Evolutionary conservation across 2,329 filamentous ascomycete species (phyloP).

Genomic region (Colletotrichum tropicale): DNA sequence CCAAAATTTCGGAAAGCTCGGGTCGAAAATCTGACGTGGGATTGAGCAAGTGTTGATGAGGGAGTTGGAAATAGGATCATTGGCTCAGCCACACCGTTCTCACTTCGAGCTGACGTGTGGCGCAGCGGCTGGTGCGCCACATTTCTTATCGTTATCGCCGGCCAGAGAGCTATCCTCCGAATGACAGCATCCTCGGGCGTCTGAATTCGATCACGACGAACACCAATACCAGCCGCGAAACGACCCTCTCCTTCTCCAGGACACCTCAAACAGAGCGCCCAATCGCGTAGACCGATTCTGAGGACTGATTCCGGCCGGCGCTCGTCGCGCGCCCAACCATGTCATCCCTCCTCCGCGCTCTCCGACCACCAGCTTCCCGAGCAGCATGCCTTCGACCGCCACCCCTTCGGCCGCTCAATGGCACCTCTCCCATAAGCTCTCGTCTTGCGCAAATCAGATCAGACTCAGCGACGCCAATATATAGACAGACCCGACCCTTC

Average conservation of each 20-base stretch:
- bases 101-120: neutral
- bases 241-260: neutral
- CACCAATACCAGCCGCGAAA: neutral
- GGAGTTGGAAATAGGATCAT: neutral
- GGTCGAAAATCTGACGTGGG: neutral
- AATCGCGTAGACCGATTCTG: neutral
- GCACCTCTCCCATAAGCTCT: neutral
- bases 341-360: slow-evolving; percentile 23
- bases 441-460: neutral
- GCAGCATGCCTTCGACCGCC: neutral
- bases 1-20: neutral
- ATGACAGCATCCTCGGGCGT: slow-evolving; percentile 2
- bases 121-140: neutral
- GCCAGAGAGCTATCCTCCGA: neutral
- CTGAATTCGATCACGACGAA: neutral
- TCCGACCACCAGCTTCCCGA: slow-evolving; percentile 13
- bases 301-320: neutral
- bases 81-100: neutral
- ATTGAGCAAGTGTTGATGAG: neutral
- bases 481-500: slow-evolving; percentile 22
- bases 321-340: slow-evolving; percentile 16
- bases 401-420: neutral
- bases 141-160: slow-evolving; percentile 14
- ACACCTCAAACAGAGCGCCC: neutral
- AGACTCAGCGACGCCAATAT: neutral